Percentiles rank a stretch among this genome's conserved stretches.
These are phyloP conservation scores for Trichophyton mentagrophytes DNA, from an alignment of 2,329 filamentous ascomycete genomes.

Conservation along the genomic window DNA sequence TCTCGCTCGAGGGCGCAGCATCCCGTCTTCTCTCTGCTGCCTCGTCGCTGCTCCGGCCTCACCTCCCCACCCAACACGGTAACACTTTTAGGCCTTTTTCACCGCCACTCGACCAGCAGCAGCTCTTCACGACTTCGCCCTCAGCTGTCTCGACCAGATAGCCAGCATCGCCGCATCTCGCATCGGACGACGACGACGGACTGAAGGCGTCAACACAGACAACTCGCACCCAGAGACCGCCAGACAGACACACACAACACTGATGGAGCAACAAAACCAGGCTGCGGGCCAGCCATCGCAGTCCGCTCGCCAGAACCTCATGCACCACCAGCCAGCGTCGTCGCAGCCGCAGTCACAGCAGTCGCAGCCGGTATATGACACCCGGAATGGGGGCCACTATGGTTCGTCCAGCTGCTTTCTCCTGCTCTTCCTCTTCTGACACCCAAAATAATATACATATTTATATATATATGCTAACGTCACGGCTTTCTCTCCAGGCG, in stretches of 20 bases:
- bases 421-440: background rate
- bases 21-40: background rate
- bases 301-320: slow-evolving; percentile 3
- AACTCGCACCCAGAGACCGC: background rate
- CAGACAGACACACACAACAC: background rate
- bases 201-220: background rate
- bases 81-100: background rate
- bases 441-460: too few species aligned
- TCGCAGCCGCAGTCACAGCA: slow-evolving; percentile 37
- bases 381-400: slow-evolving; percentile 62
- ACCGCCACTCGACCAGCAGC: background rate
- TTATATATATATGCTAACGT: background rate
- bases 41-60: background rate
- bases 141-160: background rate
- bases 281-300: slow-evolving; percentile 9
- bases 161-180: background rate
- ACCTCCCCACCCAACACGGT: slow-evolving; percentile 1
- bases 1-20: background rate
- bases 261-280: slow-evolving; percentile 3
- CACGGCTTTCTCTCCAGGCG: slow-evolving; percentile 37
- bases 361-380: slow-evolving; percentile 57
- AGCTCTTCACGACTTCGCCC: background rate
- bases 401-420: slow-evolving; percentile 39
- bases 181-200: background rate
- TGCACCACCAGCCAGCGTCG: slow-evolving; percentile 22